phyloP scores from a whole-genome alignment of 768 basidiomycete genomes.

The Tephrocybe sp. region DNA sequence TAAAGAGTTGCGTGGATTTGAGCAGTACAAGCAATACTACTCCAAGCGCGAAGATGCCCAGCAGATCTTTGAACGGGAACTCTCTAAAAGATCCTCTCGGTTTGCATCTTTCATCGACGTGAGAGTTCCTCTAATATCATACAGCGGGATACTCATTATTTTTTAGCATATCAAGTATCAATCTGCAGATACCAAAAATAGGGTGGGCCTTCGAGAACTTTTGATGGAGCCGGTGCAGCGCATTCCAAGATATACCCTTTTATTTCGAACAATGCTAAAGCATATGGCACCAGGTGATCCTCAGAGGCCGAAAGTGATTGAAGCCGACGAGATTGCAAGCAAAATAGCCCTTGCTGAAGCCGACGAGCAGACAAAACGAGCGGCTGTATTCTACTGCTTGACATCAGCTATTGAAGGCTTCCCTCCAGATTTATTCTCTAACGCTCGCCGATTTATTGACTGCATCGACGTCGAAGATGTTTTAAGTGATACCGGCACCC shows the following conservation, averaged over 20 bases:
- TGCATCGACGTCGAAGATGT: slow-evolving; percentile 92
- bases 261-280: slow-evolving; percentile 92
- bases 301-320: slow-evolving; percentile 73
- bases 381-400: slow-evolving; percentile 84
- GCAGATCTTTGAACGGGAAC: slow-evolving; percentile 79
- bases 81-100: slow-evolving; percentile 73
- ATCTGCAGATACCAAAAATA: slow-evolving; percentile 67
- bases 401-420: slow-evolving; percentile 86
- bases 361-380: slow-evolving; percentile 88
- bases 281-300: slow-evolving; percentile 77
- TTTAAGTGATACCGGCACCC: slow-evolving; percentile 46
- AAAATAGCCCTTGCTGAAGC: slow-evolving; percentile 90
- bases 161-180: slow-evolving; percentile 84
- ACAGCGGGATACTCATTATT: slow-evolving; percentile 8
- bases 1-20: slow-evolving; percentile 79
- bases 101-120: slow-evolving; percentile 91
- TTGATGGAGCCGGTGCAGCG: slow-evolving; percentile 97
- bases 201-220: slow-evolving; percentile 85
- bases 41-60: slow-evolving; percentile 93
- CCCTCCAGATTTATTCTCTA: slow-evolving; percentile 87
- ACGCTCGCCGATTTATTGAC: slow-evolving; percentile 84
- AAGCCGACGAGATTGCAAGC: slow-evolving; percentile 85
- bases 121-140: slow-evolving; percentile 26
- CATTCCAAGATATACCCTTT: slow-evolving; percentile 89
- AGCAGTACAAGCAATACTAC: slow-evolving; percentile 90